These are phyloP conservation scores for Epichloe sp. DNA, from an alignment of 2,329 filamentous ascomycete species.

Conservation along the genomic window DNA sequence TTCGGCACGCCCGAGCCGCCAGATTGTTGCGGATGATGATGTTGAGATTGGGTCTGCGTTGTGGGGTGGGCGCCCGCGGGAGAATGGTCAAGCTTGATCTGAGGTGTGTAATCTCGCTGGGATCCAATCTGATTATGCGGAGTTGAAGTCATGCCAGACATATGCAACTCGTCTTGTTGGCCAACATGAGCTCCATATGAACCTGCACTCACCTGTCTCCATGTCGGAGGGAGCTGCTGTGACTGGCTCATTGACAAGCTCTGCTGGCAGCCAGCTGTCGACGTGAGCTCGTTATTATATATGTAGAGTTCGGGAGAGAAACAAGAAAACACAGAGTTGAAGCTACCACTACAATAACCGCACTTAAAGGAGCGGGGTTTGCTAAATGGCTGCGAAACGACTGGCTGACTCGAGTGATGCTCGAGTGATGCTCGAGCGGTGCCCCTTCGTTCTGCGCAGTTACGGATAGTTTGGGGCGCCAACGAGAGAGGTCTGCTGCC, in stretches of 20 bases:
- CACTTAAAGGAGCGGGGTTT: not conserved
- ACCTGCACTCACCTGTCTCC: slow-evolving; percentile 12
- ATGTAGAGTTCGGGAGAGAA: not conserved
- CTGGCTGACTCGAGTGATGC: no score
- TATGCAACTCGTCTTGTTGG: slow-evolving; percentile 41
- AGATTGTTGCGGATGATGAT: slow-evolving; percentile 21
- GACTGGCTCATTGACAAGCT: slow-evolving; percentile 25
- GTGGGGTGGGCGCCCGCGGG: slow-evolving; percentile 23
- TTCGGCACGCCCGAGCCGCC: slow-evolving; percentile 37
- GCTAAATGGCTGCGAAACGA: not conserved
- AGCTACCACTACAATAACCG: no score
- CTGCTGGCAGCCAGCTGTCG: not conserved
- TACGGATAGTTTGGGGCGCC: not conserved
- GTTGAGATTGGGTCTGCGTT: slow-evolving; percentile 14
- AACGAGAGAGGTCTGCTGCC: no score
- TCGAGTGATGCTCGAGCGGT: no score
- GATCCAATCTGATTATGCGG: slow-evolving; percentile 25
- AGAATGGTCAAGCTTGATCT: slow-evolving; percentile 38
- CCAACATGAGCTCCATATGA: slow-evolving; percentile 14
- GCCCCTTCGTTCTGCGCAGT: not conserved
- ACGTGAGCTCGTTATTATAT: not conserved
- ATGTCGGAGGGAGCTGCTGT: slow-evolving; percentile 22
- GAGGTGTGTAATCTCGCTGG: slow-evolving; percentile 36
- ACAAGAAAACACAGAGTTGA: not conserved
- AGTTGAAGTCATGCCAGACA: slow-evolving; percentile 28